Evolutionary conservation across 495 filamentous ascomycete genomes (phyloP), one percentile per base, ranked within the genome.

Genomic region (Chlorociboria aeruginascens): DNA sequence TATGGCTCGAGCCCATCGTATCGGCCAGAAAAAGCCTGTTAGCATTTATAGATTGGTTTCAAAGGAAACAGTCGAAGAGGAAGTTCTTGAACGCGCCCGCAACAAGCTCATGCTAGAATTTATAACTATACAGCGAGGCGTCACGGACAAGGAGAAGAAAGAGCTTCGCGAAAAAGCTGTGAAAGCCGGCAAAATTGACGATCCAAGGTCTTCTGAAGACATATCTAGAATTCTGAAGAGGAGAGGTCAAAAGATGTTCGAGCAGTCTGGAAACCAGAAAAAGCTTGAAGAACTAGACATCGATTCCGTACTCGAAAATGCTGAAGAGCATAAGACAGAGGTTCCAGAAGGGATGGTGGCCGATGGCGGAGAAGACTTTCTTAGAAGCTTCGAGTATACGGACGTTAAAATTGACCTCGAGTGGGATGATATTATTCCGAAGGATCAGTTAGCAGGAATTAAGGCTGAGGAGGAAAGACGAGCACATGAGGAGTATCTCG

Each of bases 91-190:
- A 63, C 78, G 92, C 51, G 92, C 92, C 8, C 81, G 90, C 17
- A 96, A 99, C 64, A 99, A 99, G 66, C 83, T 96, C 45, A 83
- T 99, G 63, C 81, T 99, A n/a, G 92, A 99, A 59, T 95, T 90
- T 55, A 83, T 96, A 56, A 95, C 93, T 1, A 99, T 99, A 31
- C 92, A 97, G 52, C 82, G 87, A 48, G 93, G 92, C 55, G 85
- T 97, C 13, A 96, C 93, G 3, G 92, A 99, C 56, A 83, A 85
- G 50, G 87, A 92, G 53, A 78, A 89, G 38, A 83, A 84, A 50
- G 71, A 65, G 52, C 71, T 76, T 45, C 69, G 66, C 44, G 66
- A 76, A 51, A 72, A 71, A 29, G 74, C 73, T 50, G 50, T 76
- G 51, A 71, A 69, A 52, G 66, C 72, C 16, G 58, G 58, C 25